phyloP scores from a whole-genome alignment of 305 asterid species.

The Fraxinus paxiana region DNA sequence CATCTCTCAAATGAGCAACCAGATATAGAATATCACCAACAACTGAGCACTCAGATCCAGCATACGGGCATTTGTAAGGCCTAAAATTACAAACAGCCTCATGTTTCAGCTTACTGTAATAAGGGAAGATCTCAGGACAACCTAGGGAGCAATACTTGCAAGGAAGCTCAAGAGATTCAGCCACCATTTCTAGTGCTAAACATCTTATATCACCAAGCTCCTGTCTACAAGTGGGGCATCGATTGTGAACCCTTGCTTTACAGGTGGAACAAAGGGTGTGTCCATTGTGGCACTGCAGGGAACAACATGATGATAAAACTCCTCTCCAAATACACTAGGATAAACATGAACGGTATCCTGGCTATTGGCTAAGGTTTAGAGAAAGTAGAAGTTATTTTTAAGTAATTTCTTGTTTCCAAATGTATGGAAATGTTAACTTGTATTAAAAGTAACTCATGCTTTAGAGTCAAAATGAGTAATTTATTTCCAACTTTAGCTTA shows the following conservation, averaged over 20 bases:
- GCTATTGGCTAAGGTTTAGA: background rate
- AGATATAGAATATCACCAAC: conserved; percentile 67
- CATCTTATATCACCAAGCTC: conserved; percentile 93
- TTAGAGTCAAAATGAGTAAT: background rate
- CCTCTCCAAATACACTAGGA: background rate
- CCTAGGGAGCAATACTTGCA: conserved; percentile 76
- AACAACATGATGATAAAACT: conserved; percentile 20
- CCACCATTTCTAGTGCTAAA: conserved; percentile 83
- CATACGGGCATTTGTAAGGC: conserved; percentile 85
- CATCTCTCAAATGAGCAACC: conserved; percentile 75
- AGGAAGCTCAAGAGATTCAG: conserved; percentile 85
- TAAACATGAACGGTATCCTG: background rate
- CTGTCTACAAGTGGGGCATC: conserved; percentile 84
- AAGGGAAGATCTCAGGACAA: conserved; percentile 84
- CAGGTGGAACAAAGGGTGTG: conserved; percentile 86
- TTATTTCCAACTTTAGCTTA: background rate
- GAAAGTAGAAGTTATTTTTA: background rate
- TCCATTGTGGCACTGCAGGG: conserved; percentile 74
- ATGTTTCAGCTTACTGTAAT: conserved; percentile 76
- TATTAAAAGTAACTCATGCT: background rate
- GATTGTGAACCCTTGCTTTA: conserved; percentile 73
- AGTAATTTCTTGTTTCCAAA: background rate
- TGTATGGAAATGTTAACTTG: background rate
- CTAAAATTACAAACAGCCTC: conserved; percentile 72
- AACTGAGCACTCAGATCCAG: conserved; percentile 84